Evolutionary conservation across 2,329 filamentous ascomycete species (phyloP), one percentile per base, ranked within the genome.

Genomic region (Venturia oleaginea): DNA sequence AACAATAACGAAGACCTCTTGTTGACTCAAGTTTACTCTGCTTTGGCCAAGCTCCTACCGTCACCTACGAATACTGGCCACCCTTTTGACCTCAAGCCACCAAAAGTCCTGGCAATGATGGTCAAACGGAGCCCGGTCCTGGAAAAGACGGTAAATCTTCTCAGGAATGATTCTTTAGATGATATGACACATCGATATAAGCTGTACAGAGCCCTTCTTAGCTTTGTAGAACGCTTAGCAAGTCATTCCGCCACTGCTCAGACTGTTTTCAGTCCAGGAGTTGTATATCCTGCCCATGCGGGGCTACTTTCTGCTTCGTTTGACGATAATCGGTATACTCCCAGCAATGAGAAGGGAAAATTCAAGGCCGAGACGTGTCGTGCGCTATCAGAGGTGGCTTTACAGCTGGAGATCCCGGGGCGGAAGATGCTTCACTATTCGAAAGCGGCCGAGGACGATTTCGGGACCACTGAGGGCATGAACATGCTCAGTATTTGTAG

Each of bases 121-220:
- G 69, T 79, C 10, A 66, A 71, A 13, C 65, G 74, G 10, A 75
- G 74, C 64, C 73, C 73, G 34, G 65, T 79, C 11, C 67, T 78
- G 11, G 72, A 76, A 42, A 74, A 72, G 42, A 70, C 71, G 17
- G 74, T 74, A 1, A 73, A 78, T 27, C 68, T 79, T 2, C 67
- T 80, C 10, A 70, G 75, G 13, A 77, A 78, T 66, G 77, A 78
- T 64, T 76, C 75, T 8, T 65, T 79, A 13, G 72, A 74, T 27
- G 74, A 80, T 62, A 68, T 74, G 11, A 70, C 69, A 0, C 71
- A 69, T 59, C 71, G 75, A 32, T 66, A 66, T 37, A 62, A 64
- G 1, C 66, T 81, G 0, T 80, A 81, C 66, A 67, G 70, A 7
- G 71, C 70, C 2, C 67, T 80, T 3, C 66, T 82, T 8, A 69